phyloP scores from a whole-genome alignment of 176 grass and related monocot genomes.

The Elaeis guineensis region DNA sequence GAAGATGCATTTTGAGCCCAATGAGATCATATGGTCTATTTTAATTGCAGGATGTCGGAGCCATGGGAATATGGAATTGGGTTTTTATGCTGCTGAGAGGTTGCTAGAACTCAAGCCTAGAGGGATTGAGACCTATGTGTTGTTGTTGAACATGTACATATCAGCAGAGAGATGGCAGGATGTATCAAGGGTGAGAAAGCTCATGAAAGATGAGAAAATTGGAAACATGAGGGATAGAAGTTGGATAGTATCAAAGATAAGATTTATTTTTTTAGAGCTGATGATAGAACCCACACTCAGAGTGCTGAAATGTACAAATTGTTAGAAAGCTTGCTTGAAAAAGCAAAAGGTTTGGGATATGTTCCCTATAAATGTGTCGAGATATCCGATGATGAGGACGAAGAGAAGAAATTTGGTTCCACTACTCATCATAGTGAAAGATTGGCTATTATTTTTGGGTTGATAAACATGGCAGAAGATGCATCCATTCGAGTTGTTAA shows the following conservation, averaged over 20 bases:
- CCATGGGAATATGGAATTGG: conserved; percentile 63
- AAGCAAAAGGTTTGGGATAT: conserved; percentile 52
- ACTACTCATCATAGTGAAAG: conserved; percentile 71
- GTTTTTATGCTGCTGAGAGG: conserved; percentile 64
- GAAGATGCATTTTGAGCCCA: conserved; percentile 42
- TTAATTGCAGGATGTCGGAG: conserved; percentile 77
- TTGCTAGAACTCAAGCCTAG: conserved; percentile 63
- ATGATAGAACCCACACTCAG: conserved; percentile 40
- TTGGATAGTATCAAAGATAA: conserved; percentile 79
- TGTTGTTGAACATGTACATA: conserved; percentile 86
- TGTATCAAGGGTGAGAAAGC: conserved; percentile 45
- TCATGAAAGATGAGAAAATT: conserved; percentile 61
- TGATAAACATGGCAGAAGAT: conserved; percentile 45
- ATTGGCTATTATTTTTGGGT: conserved; percentile 60
- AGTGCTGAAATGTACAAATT: conserved; percentile 38
- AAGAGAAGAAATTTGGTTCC: conserved; percentile 27
- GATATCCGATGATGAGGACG: conserved; percentile 40
- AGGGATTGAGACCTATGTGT: conserved; percentile 61
- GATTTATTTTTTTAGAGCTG: conserved; percentile 53
- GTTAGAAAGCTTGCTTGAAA: conserved; percentile 50
- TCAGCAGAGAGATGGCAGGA: conserved; percentile 58
- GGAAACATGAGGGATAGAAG: conserved; percentile 63
- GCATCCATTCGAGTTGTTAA: conserved; percentile 48
- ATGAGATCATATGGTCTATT: conserved; percentile 83
- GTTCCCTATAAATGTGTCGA: conserved; percentile 64